These are phyloP conservation scores for Ganoderma multipileum DNA, from an alignment of 1,284 basidiomycete species.

Conservation along the genomic window DNA sequence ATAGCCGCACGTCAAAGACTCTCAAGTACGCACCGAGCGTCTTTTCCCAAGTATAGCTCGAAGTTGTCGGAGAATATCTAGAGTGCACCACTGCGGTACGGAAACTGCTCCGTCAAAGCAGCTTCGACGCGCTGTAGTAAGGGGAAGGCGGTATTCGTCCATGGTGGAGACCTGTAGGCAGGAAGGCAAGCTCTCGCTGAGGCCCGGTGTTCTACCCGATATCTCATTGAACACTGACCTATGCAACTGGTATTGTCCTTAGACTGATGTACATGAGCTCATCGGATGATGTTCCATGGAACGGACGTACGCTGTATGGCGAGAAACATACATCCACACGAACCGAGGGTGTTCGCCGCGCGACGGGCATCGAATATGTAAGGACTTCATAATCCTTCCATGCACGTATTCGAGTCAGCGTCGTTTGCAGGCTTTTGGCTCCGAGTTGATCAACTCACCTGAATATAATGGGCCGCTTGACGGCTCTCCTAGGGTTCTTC, in stretches of 20 bases:
- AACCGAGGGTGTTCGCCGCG: no score
- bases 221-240: not conserved
- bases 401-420: no score
- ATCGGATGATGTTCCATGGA: no score
- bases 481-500: not conserved
- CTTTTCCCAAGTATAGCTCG: constrained; percentile 25
- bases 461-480: not conserved
- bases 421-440: no score
- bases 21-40: constrained; percentile 6
- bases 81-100: constrained; percentile 22
- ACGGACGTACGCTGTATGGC: no score
- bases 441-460: not conserved
- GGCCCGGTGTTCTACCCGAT: not conserved
- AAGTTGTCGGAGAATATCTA: not conserved
- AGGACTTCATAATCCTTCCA: no score
- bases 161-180: not conserved
- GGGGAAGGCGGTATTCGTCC: not conserved
- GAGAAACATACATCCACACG: no score
- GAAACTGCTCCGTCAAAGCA: constrained; percentile 3
- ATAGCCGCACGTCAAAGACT: not conserved
- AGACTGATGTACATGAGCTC: no score
- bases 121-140: constrained; percentile 2
- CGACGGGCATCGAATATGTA: no score
- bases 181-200: not conserved
- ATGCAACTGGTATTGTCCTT: no score